Evolutionary conservation across 108 stramenopile species (phyloP), one percentile per base, ranked within the genome.

Genomic region (Skeletonema grethae): DNA sequence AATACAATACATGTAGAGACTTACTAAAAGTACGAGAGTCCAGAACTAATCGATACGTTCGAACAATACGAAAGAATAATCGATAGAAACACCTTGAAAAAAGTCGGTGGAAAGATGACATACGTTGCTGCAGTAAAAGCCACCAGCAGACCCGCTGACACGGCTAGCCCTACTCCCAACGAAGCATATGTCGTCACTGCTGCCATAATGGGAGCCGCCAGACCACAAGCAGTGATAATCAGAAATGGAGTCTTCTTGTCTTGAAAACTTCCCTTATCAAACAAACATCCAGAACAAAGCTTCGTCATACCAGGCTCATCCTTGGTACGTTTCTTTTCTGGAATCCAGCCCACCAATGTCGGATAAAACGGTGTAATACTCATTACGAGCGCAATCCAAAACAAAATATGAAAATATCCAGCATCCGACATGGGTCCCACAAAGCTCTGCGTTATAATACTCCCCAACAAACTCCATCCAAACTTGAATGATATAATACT

Each of bases 271-370:
- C 80, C 80, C 10, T 29, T 41, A 45, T 82, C 76, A 64, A 78
- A 82, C 32, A 82, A 45, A 60, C 70, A 77, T 2, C 76, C 56
- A 10, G 61, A 41, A 48, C 81, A 82, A 12, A 78, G 36, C 50
- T 67, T 73, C 30, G 29, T 29, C 76, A 82, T 78, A 4, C 81
- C 81, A 12, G 39, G 30, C 41, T 82, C 81, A 25, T 61, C 30
- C 36, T 38, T 39, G 1, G 71, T 65, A 10, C 81, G 41, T 36
- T 78, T 73, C 76, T 62, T 78, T 32, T 82, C 81, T 9, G 81
- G 81, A 7, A 82, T 77, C 81, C 81, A 82, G 1, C 81, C 81
- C 61, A 70, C 35, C 41, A 82, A 39, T 4, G 81, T 82, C 29
- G 81, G 76, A 31, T 65, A 82, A 29, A 82, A 69, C 10, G 81